A percentile compares a stretch with the other conserved stretches of the same genome.
These are phyloP conservation scores for Nigrospora osmanthi DNA, from an alignment of 2,329 filamentous ascomycete species.

Conservation along the genomic window DNA sequence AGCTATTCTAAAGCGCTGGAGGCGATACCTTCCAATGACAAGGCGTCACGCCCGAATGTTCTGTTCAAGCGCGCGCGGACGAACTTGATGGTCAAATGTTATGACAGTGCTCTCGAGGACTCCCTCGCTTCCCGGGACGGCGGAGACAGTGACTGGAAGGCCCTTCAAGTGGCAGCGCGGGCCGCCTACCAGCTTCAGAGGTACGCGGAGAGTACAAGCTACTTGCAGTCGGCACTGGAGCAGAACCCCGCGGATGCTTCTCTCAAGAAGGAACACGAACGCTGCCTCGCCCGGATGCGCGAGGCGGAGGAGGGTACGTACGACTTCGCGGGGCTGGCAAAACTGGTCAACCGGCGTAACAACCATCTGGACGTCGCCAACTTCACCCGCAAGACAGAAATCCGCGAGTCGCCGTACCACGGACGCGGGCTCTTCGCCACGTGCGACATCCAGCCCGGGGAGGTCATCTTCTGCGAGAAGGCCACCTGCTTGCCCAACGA, in stretches of 20 bases:
- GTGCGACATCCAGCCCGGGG: conserved; percentile 25
- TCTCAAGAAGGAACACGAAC: conserved; percentile 5
- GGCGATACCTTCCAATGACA: conserved; percentile 7
- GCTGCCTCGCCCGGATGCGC: conserved; percentile 6
- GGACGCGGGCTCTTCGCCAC: conserved; percentile 35
- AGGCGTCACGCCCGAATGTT: conserved; percentile 11
- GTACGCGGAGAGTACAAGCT: background rate
- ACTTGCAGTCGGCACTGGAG: background rate
- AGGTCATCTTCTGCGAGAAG: conserved; percentile 34
- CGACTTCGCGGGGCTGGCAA: conserved; percentile 7
- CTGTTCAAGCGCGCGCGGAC: conserved; percentile 2
- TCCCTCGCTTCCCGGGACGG: conserved; percentile 2
- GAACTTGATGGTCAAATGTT: background rate
- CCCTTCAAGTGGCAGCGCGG: conserved; percentile 23
- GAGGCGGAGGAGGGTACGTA: conserved; percentile 9
- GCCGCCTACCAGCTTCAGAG: conserved; percentile 23
- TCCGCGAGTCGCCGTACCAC: conserved; percentile 21
- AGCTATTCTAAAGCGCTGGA: conserved; percentile 27
- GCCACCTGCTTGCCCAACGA: conserved; percentile 31
- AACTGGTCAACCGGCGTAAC: background rate
- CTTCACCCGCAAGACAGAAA: conserved; percentile 22
- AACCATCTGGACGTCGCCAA: conserved; percentile 23
- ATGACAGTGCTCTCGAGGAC: background rate
- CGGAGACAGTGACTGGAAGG: conserved; percentile 19
- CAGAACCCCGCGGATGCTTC: background rate